Conservation (phyloP, 2,329 filamentous ascomycete species). For the Colletotrichum costaricense region DNA sequence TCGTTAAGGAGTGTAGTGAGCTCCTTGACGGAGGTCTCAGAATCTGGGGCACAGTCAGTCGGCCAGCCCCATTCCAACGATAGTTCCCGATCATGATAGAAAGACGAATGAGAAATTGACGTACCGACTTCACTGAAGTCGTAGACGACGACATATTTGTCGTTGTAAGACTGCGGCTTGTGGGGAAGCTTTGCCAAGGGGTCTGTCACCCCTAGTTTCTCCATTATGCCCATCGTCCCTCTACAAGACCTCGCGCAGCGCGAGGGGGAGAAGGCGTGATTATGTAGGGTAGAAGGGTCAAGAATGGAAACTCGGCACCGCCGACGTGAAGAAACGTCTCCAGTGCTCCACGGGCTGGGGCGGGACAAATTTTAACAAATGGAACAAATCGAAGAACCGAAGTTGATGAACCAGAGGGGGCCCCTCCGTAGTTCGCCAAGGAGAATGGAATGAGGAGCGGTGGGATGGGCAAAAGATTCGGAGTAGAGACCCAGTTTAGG, state of each 20-base stretch:
- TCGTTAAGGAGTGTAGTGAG: slow-evolving; percentile 64
- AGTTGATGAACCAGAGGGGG: neutral
- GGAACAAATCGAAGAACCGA: neutral
- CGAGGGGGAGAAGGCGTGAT: slow-evolving; percentile 18
- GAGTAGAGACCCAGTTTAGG: slow-evolving; percentile 15
- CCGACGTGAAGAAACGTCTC: slow-evolving; percentile 15
- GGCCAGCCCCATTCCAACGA: too few relatives aligned
- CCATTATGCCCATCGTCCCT: slow-evolving; percentile 33
- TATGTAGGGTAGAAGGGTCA: slow-evolving; percentile 18
- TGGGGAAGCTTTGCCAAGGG: slow-evolving; percentile 26
- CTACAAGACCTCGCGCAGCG: slow-evolving; percentile 10
- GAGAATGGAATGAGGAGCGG: neutral
- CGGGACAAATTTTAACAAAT: neutral
- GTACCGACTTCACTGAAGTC: slow-evolving; percentile 50
- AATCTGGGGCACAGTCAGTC: slow-evolving; percentile 41
- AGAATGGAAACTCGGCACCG: slow-evolving; percentile 21
- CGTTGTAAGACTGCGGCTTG: slow-evolving; percentile 42
- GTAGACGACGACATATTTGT: slow-evolving; percentile 54
- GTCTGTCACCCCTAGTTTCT: slow-evolving; percentile 31
- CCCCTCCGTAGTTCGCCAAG: neutral
- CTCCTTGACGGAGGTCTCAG: slow-evolving; percentile 47
- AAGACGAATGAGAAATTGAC: slow-evolving; percentile 10
- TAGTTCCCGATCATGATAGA: neutral
- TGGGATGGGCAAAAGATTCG: slow-evolving; percentile 7
- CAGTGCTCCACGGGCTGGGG: slow-evolving; percentile 16